Base-by-base conservation (phyloP, 305 asterid species). In the Nicotiana rustica region DNA sequence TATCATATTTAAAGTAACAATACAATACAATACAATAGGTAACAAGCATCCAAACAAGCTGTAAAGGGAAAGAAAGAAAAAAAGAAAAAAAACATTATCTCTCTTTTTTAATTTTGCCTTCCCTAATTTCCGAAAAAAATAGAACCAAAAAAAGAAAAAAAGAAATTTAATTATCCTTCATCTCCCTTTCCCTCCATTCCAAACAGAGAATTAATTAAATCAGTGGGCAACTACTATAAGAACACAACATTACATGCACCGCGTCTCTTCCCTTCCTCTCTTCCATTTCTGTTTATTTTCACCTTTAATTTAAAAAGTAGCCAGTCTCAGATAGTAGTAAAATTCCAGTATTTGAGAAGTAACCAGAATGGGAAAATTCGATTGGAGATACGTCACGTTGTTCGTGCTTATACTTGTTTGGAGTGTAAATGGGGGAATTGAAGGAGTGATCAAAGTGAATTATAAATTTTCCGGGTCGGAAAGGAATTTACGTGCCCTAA, bases 391-490 rank as follows among this genome's bases (percentile, higher is more conserved):
- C 3, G 21, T 25, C n/a, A 21, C 6, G 29, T 55, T 67, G 56
- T 14, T 67, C 4, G 0, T 81, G n/a, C 15, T 66, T 17, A 15
- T 81, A 10, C 35, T 81, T 52, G 65, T 67, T 67, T 25, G 15
- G 14, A 52, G 83, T 41, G 78, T 59, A 25, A 55, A 38, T n/a
- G 79, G 64, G 59, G 36, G 0, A 31, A 12, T 19, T 47, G 78
- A 80, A 66, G 94, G 91, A 77, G 96, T 94, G 10, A 91, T 95
- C 83, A 84, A 86, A 82, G 98, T 95, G 83, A 89, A 89, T 84
- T 95, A 91, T 90, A 95, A 91, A 83, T 95, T 92, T 88, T 80
- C 93, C 44, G 99, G 97, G 82, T 86, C 87, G 68, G 93, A 88
- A 82, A 88, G 94, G 83, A 88, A 87, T 81, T 91, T 95, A 77